Evolutionary conservation across 768 basidiomycete species (phyloP).

Genomic region (Mycena albidolilacea): DNA sequence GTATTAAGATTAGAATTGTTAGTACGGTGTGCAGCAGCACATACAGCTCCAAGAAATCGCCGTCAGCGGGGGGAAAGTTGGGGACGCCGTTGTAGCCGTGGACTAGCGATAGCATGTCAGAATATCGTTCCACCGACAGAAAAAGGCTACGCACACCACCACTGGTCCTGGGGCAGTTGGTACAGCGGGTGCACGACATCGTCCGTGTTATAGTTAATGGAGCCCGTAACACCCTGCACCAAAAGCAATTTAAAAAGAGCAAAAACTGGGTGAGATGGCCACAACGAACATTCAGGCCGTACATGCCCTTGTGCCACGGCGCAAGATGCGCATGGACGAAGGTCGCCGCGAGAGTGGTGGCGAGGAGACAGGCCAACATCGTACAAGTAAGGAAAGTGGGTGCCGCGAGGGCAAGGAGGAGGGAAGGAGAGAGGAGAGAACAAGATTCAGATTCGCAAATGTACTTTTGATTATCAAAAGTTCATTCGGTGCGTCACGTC

Average conservation of each 20-base stretch:
- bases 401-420: conserved; percentile 23
- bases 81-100: conserved; percentile 55
- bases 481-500: not conserved
- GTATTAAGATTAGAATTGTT: not conserved
- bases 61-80: conserved; percentile 58
- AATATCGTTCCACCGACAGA: conserved; percentile 1
- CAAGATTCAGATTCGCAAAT: not conserved
- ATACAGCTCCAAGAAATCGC: conserved; percentile 60
- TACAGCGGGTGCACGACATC: conserved; percentile 60
- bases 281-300: conserved; percentile 58
- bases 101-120: conserved; percentile 45
- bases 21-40: not conserved
- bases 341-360: conserved; percentile 26
- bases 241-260: not conserved
- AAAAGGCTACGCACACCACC: conserved; percentile 59
- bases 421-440: not conserved
- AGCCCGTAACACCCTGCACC: conserved; percentile 48
- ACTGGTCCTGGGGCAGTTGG: conserved; percentile 55
- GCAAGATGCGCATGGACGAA: conserved; percentile 58
- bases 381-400: conserved; percentile 32
- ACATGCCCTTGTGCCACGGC: conserved; percentile 61
- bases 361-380: conserved; percentile 35
- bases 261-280: not conserved
- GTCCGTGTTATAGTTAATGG: conserved; percentile 55
- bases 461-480: too few species aligned